phyloP scores from a whole-genome alignment of 2,329 filamentous ascomycete genomes.

The Curvularia sp. region DNA sequence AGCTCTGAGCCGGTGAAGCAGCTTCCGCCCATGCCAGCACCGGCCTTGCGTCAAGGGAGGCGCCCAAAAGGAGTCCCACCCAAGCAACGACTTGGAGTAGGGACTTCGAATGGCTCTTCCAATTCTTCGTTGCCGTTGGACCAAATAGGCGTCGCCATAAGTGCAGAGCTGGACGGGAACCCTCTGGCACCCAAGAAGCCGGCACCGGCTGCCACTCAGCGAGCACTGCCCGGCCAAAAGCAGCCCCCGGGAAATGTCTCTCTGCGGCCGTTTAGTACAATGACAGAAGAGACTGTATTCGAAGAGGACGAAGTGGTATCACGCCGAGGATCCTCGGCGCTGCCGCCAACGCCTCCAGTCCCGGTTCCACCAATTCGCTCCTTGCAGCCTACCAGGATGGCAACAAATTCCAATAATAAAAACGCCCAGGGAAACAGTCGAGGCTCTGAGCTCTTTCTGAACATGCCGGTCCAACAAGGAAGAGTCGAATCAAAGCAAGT shows the following conservation, averaged over 20 bases:
- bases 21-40: slow-evolving; percentile 24
- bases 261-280: slow-evolving; percentile 39
- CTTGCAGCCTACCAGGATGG: slow-evolving; percentile 39
- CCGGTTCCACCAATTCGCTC: slow-evolving; percentile 45
- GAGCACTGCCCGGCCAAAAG: slow-evolving; percentile 12
- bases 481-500: slow-evolving; percentile 30
- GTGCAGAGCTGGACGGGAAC: slow-evolving; percentile 42
- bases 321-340: slow-evolving; percentile 35
- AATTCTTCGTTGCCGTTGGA: slow-evolving; percentile 35
- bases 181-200: slow-evolving; percentile 21
- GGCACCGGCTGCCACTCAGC: slow-evolving; percentile 11
- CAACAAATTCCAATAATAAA: slow-evolving; percentile 17
- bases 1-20: slow-evolving; percentile 18
- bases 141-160: slow-evolving; percentile 50
- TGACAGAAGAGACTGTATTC: slow-evolving; percentile 48
- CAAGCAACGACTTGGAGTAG: slow-evolving; percentile 32
- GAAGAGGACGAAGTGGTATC: slow-evolving; percentile 44
- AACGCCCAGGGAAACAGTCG: slow-evolving; percentile 17
- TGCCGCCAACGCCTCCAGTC: slow-evolving; percentile 43
- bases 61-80: slow-evolving; percentile 12
- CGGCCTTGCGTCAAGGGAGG: slow-evolving; percentile 17
- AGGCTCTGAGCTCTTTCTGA: slow-evolving; percentile 40
- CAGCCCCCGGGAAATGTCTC: slow-evolving; percentile 15
- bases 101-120: slow-evolving; percentile 30
- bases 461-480: slow-evolving; percentile 43